phyloP scores from a whole-genome alignment of 1,139 yeast genomes.

The Groenewaldozyma auringiensis region DNA sequence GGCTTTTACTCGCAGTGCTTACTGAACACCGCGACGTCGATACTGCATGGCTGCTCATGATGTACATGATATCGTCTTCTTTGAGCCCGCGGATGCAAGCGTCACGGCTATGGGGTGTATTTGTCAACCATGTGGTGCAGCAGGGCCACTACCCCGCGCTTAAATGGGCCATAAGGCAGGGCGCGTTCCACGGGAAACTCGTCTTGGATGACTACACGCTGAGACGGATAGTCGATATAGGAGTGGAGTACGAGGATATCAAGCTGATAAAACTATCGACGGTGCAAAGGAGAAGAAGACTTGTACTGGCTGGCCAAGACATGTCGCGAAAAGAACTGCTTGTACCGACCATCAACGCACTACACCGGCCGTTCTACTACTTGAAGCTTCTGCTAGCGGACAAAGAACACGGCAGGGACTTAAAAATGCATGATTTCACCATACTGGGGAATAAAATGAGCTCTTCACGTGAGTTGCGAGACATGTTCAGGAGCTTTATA shows the following conservation, averaged over 20 bases:
- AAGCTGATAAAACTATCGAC: slow-evolving; percentile 2
- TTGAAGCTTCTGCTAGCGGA: not conserved
- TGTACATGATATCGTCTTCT: slow-evolving; percentile 18
- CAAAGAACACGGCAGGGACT: not conserved
- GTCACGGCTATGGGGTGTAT: slow-evolving; percentile 32
- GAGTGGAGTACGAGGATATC: slow-evolving; percentile 6
- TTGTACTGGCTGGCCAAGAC: not conserved
- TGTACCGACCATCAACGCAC: not conserved
- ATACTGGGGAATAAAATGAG: not conserved
- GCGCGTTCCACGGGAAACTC: slow-evolving; percentile 27
- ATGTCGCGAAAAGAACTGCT: not conserved
- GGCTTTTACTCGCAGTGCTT: slow-evolving; percentile 24
- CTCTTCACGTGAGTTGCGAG: not conserved
- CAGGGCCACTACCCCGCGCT: slow-evolving; percentile 21
- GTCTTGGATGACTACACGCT: slow-evolving; percentile 27
- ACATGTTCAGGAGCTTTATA: not conserved
- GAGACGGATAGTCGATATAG: slow-evolving; percentile 22
- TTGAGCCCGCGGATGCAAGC: slow-evolving; percentile 16
- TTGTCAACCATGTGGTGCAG: slow-evolving; percentile 23
- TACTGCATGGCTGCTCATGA: slow-evolving; percentile 24
- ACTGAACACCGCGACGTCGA: slow-evolving; percentile 23
- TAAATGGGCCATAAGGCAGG: slow-evolving; percentile 25
- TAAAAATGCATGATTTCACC: not conserved
- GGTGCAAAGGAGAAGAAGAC: not conserved
- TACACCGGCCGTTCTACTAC: slow-evolving; percentile 1